These are phyloP conservation scores for Rubus parviflorus DNA, from an alignment of 306 rosid species.

Conservation along the genomic window DNA sequence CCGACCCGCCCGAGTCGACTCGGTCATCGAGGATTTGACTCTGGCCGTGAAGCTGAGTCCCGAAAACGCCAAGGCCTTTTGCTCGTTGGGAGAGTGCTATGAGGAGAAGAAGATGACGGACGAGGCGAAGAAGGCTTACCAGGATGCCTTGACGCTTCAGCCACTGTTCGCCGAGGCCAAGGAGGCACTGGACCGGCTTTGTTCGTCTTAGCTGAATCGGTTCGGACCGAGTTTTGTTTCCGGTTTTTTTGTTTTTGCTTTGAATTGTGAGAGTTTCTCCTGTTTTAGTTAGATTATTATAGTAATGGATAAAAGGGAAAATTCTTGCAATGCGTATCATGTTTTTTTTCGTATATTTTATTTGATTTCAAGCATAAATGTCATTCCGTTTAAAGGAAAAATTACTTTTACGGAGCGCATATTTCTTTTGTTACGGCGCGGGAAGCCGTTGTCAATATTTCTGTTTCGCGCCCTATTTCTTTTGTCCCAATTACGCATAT, in stretches of 20 bases:
- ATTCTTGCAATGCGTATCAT: background rate
- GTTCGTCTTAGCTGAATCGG: constrained; percentile 19
- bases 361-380: background rate
- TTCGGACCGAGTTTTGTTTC: background rate
- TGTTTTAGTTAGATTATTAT: background rate
- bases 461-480: too few relatives aligned
- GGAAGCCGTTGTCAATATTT: too few relatives aligned
- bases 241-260: background rate
- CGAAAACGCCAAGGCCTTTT: constrained; percentile 52
- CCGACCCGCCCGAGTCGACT: constrained; percentile 46
- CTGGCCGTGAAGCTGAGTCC: constrained; percentile 56
- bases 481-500: too few relatives aligned
- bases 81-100: constrained; percentile 69
- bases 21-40: constrained; percentile 61
- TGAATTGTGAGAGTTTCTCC: background rate
- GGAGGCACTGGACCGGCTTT: constrained; percentile 60
- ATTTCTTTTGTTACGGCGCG: too few relatives aligned
- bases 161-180: constrained; percentile 45
- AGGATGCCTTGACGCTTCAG: constrained; percentile 60
- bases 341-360: background rate
- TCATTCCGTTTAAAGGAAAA: too few relatives aligned
- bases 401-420: too few relatives aligned
- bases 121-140: constrained; percentile 71
- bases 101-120: constrained; percentile 66
- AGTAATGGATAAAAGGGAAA: background rate